Evolutionary conservation across 305 asterid genomes (phyloP).

Genomic region (Fraxinus paxiana): DNA sequence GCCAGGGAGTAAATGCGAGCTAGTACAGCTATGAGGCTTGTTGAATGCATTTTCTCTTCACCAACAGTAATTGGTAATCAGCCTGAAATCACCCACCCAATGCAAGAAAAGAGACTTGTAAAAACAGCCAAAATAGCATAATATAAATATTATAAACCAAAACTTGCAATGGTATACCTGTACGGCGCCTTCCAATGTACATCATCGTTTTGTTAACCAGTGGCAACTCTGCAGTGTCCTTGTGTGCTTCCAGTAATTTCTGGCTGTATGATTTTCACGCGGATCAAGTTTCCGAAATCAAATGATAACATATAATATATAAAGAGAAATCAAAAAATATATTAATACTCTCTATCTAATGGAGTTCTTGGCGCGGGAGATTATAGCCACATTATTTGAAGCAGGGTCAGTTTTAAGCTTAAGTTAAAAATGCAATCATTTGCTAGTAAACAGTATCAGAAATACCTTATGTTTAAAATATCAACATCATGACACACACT

Average conservation of each 20-base stretch:
- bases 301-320: background rate
- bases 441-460: background rate
- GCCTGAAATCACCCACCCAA: constrained; percentile 35
- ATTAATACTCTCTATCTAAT: background rate
- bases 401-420: background rate
- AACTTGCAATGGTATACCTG: constrained; percentile 41
- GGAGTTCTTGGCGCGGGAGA: background rate
- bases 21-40: constrained; percentile 5
- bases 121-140: constrained; percentile 11
- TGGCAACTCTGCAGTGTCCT: constrained; percentile 72
- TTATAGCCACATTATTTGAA: background rate
- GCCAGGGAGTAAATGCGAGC: background rate
- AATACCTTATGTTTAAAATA: background rate
- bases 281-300: background rate
- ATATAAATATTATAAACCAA: constrained; percentile 13
- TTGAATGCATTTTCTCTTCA: constrained; percentile 25
- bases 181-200: constrained; percentile 65
- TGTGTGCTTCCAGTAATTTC: constrained; percentile 53
- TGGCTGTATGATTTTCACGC: constrained; percentile 50
- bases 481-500: background rate
- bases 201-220: constrained; percentile 74
- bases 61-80: constrained; percentile 25
- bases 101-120: constrained; percentile 18
- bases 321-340: background rate
- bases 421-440: background rate